These are phyloP conservation scores for Sequoia sempervirens DNA, from an alignment of 75 land plant genomes.

Conservation along the genomic window DNA sequence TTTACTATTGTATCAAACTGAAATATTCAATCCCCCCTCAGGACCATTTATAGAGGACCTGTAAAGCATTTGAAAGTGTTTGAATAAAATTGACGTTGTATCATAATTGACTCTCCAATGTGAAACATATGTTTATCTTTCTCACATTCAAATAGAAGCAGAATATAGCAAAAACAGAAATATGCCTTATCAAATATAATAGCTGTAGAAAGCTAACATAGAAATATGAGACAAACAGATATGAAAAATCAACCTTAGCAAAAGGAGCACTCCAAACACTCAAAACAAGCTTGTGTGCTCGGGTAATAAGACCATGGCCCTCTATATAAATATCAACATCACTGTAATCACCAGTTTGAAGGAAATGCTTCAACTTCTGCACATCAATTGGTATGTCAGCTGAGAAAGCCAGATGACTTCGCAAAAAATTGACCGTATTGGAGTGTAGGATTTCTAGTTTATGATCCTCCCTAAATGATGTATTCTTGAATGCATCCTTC, in stretches of 20 bases:
- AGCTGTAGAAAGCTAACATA: not conserved
- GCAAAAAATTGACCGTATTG: constrained; percentile 1
- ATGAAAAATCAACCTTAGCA: constrained; percentile 53
- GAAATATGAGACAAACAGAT: not conserved
- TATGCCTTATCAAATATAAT: not conserved
- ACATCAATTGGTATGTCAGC: constrained; percentile 54
- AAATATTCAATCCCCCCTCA: not conserved
- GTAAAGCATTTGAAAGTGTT: not conserved
- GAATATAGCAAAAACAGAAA: not conserved
- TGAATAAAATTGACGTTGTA: not conserved
- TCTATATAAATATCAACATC: constrained; percentile 70
- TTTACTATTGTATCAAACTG: not conserved
- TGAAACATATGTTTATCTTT: not conserved
- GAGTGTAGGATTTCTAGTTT: constrained; percentile 40
- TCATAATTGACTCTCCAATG: not conserved
- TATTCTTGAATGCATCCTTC: constrained; percentile 34
- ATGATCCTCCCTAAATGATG: constrained; percentile 30
- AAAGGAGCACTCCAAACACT: constrained; percentile 88
- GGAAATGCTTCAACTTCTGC: constrained; percentile 33
- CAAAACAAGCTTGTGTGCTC: constrained; percentile 64
- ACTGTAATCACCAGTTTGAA: constrained; percentile 43
- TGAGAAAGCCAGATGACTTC: constrained; percentile 14
- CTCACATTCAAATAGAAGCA: not conserved
- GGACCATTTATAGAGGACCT: not conserved
- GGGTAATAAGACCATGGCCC: constrained; percentile 44